These are phyloP conservation scores for Dryas alaskensis DNA, from an alignment of 306 rosid species.

Conservation along the genomic window DNA sequence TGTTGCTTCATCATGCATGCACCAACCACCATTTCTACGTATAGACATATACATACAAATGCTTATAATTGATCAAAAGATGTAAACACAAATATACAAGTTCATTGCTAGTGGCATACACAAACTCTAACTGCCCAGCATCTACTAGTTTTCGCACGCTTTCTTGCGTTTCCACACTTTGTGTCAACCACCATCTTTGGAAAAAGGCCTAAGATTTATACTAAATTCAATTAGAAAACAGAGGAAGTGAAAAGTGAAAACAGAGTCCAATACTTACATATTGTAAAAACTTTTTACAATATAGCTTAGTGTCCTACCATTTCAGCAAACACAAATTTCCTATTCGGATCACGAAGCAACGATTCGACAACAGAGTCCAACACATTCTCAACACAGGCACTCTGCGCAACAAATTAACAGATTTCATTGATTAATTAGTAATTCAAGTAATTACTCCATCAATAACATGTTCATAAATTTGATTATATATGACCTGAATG, in stretches of 20 bases:
- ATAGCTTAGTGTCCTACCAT: slow-evolving; percentile 42
- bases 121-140: slow-evolving; percentile 61
- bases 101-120: slow-evolving; percentile 34
- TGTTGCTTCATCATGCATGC: slow-evolving; percentile 94
- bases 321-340: slow-evolving; percentile 78
- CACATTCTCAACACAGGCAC: slow-evolving; percentile 73
- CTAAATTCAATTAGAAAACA: not conserved
- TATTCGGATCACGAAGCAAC: slow-evolving; percentile 61
- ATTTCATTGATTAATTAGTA: not conserved
- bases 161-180: slow-evolving; percentile 56
- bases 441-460: not conserved
- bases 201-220: slow-evolving; percentile 55
- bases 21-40: slow-evolving; percentile 90
- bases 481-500: slow-evolving; percentile 49
- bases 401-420: slow-evolving; percentile 29
- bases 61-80: not conserved
- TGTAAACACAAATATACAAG: not conserved
- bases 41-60: not conserved
- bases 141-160: slow-evolving; percentile 58
- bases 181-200: slow-evolving; percentile 78
- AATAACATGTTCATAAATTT: not conserved
- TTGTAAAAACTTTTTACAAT: not conserved
- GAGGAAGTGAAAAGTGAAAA: not conserved
- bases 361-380: slow-evolving; percentile 71
- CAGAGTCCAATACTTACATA: not conserved